A percentile compares a stretch with the other conserved stretches of the same genome.
Evolutionary conservation across 169 alveolate genomes (phyloP).

Genomic region (Cryptosporidium meleagridis): DNA sequence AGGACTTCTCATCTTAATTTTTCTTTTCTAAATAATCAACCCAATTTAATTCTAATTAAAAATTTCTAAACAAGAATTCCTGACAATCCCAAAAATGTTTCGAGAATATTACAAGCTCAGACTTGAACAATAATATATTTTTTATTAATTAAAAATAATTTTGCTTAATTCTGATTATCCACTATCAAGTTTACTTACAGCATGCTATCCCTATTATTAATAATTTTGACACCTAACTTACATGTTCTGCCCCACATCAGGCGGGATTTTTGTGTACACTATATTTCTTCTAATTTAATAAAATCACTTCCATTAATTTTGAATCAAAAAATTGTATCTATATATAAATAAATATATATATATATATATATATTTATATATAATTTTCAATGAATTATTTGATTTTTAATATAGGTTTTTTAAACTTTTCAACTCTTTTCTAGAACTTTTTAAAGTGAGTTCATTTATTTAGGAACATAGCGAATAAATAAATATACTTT

Average conservation of each 20-base stretch:
- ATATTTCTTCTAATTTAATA: not conserved
- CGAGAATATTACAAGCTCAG: not conserved
- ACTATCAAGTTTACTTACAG: not conserved
- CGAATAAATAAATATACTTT: no score
- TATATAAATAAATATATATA: no score
- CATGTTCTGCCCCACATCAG: conserved; percentile 9
- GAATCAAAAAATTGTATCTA: no score
- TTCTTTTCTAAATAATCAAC: not conserved
- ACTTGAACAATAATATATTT: not conserved
- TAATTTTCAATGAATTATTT: no score
- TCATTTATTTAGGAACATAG: not conserved
- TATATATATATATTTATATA: no score
- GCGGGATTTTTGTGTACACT: not conserved
- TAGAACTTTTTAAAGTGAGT: no score
- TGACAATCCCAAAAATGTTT: not conserved
- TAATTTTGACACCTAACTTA: conserved; percentile 13
- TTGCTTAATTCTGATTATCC: not conserved
- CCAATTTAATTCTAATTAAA: not conserved
- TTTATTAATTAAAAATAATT: not conserved
- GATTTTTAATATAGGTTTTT: no score
- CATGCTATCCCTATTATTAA: not conserved
- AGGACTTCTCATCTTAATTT: conserved; percentile 61
- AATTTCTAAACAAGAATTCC: not conserved
- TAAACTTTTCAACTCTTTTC: no score
- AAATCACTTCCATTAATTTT: not conserved